Base-by-base conservation (phyloP, 306 rosid species). In the Myrica gale region DNA sequence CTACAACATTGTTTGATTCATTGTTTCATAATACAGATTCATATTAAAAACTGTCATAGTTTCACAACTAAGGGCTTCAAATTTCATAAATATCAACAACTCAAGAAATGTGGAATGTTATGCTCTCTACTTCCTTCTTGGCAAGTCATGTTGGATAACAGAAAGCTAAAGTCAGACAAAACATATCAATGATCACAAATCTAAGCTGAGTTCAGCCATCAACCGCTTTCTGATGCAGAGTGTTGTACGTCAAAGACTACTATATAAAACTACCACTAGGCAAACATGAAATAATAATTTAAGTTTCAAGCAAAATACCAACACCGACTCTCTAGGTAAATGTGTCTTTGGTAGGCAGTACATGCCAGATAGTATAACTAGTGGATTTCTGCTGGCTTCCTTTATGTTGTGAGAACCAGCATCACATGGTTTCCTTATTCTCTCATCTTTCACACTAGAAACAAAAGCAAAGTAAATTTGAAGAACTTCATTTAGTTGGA, bases 391-490 rank as follows among this genome's bases (percentile, higher is more conserved):
- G 42, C 23, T 47, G 26, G 42, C 50, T 37, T 19, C 4, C 42
- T 58, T 47, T 32, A 32, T 61, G 26, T 61, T 43, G 32, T 26
- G 32, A 26, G 1, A 26, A 26, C 32, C 32, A 26, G 32, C 32
- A 26, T 0, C 32, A 26, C 1, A 26, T 26, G 32, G 32, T 26
- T 26, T 26, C 1, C 32, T 26, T 26, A 26, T 26, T 26, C 32
- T 26, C 32, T 26, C 32, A 26, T 26, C 1, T 26, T 26, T 26
- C 32, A 26, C 32, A 26, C 1, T 26, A 26, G 17, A 61, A 61
- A 61, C 50, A 42, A 65, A 43, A 65, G 11, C 23, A 65, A 63
- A 2, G 71, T 79, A 47, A 78, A 68, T 57, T 47, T 21, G 8
- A 66, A 37, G 58, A 45, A 74, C 12, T 55, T 65, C 56, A 48